These are phyloP conservation scores for Speleostelium caveatum DNA, from an alignment of 78 protist species.

Conservation along the genomic window DNA sequence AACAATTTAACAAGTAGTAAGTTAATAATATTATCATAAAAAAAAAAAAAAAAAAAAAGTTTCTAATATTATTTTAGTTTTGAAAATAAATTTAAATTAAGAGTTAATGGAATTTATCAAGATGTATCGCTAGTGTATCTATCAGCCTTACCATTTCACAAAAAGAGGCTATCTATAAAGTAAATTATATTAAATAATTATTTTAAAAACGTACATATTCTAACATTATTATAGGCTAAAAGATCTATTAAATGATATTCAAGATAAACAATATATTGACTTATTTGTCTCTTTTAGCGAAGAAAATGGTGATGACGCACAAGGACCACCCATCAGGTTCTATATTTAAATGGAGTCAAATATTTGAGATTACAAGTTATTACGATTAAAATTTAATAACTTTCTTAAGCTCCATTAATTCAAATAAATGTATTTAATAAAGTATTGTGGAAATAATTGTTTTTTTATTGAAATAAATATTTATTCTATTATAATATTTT, in stretches of 20 bases:
- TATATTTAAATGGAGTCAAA: constrained; percentile 2
- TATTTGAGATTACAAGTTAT: too few species aligned
- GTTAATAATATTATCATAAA: not conserved
- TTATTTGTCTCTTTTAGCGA: constrained; percentile 46
- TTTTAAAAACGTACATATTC: not conserved
- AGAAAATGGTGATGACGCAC: constrained; percentile 29
- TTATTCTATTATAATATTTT: too few species aligned
- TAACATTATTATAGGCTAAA: not conserved
- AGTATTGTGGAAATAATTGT: too few species aligned
- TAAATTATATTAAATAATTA: not conserved
- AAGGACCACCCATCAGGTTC: constrained; percentile 71
- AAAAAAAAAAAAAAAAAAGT: not conserved
- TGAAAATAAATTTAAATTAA: constrained; percentile 33
- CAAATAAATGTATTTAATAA: too few species aligned
- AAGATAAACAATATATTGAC: constrained; percentile 32
- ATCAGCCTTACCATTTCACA: constrained; percentile 70
- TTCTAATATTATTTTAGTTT: constrained; percentile 3
- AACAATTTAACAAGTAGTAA: constrained; percentile 40
- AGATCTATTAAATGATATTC: constrained; percentile 17
- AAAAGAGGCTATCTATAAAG: constrained; percentile 53
- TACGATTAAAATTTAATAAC: too few species aligned
- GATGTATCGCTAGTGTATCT: constrained; percentile 51
- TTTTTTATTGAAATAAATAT: too few species aligned
- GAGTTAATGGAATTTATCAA: constrained; percentile 68
- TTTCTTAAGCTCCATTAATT: too few species aligned